Percentiles rank a stretch among this genome's conserved stretches.
These are phyloP conservation scores for Paecilomyces sp. DNA, from an alignment of 2,329 filamentous ascomycete genomes.

Conservation along the genomic window DNA sequence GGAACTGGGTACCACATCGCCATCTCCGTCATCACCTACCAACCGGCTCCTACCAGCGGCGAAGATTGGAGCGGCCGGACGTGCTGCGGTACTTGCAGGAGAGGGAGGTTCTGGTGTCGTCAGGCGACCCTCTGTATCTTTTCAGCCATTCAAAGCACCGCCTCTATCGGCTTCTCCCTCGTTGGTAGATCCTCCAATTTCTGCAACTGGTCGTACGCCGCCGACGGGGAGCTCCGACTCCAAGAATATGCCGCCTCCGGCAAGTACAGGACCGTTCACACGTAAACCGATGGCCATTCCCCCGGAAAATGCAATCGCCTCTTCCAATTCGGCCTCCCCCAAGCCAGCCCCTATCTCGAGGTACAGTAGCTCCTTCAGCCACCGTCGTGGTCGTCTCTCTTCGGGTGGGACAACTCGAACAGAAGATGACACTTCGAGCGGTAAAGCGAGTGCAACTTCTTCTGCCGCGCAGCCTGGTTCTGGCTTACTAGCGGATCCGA, in stretches of 20 bases:
- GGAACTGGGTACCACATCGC: constrained; percentile 41
- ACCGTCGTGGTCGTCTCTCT: constrained; percentile 71
- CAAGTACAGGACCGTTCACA: constrained; percentile 27
- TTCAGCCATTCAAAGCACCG: constrained; percentile 93
- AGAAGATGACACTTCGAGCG: constrained; percentile 54
- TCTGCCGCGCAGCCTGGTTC: constrained; percentile 63
- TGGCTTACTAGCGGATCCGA: constrained; percentile 64
- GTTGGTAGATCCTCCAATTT: constrained; percentile 38
- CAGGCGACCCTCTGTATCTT: constrained; percentile 76
- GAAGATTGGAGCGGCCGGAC: constrained; percentile 23
- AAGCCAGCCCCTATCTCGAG: constrained; percentile 69
- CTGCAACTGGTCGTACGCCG: constrained; percentile 36
- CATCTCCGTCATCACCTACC: constrained; percentile 45
- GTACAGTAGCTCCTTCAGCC: constrained; percentile 91
- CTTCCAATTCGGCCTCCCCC: constrained; percentile 67
- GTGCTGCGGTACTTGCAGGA: constrained; percentile 33
- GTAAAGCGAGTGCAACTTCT: constrained; percentile 43
- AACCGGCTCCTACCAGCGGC: constrained; percentile 39
- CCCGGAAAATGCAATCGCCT: constrained; percentile 55
- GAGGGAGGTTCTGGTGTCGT: constrained; percentile 45
- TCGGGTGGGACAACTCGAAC: constrained; percentile 60
- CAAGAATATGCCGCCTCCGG: constrained; percentile 30
- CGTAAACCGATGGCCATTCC: constrained; percentile 45
- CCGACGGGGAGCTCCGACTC: constrained; percentile 32
- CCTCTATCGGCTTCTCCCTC: constrained; percentile 84